These are phyloP conservation scores for Physcia stellaris DNA, from an alignment of 495 filamentous ascomycete genomes.

Conservation along the genomic window DNA sequence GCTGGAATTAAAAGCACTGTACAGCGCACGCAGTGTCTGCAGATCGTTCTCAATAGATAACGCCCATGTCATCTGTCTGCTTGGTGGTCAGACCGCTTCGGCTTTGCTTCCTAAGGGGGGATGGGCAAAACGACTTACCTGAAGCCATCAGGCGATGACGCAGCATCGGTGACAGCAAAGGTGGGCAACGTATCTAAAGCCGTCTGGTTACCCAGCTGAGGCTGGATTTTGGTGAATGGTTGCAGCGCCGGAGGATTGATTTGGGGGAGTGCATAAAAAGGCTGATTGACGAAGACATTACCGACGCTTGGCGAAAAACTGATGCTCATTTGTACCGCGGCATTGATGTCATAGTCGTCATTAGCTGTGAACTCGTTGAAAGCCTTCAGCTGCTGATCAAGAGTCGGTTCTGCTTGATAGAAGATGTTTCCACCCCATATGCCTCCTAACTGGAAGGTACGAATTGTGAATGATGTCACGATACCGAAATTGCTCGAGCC, in stretches of 20 bases:
- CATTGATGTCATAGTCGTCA: not conserved
- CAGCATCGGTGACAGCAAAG: slow-evolving; percentile 1
- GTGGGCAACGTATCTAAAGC: not conserved
- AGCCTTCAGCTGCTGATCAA: not conserved
- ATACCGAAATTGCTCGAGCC: slow-evolving; percentile 41
- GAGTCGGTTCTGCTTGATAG: not conserved
- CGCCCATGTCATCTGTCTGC: not conserved
- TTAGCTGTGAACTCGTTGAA: not conserved
- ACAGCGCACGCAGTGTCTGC: slow-evolving; percentile 13
- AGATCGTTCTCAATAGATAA: slow-evolving; percentile 1
- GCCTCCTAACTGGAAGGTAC: slow-evolving; percentile 5
- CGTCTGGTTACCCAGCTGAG: slow-evolving; percentile 1
- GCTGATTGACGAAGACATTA: not conserved
- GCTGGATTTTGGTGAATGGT: slow-evolving; percentile 3
- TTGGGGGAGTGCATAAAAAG: not conserved
- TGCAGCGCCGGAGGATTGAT: not conserved
- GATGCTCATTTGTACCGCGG: slow-evolving; percentile 1
- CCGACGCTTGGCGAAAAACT: not conserved
- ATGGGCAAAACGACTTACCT: slow-evolving; percentile 5
- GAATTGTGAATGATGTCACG: slow-evolving; percentile 18
- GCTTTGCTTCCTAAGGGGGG: not conserved
- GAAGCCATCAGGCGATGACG: not conserved
- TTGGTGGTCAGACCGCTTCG: not conserved
- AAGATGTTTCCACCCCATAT: slow-evolving; percentile 1
- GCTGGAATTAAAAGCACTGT: slow-evolving; percentile 10